phyloP scores from a whole-genome alignment of 495 filamentous ascomycete species.

The Hypoxylon fuscum region DNA sequence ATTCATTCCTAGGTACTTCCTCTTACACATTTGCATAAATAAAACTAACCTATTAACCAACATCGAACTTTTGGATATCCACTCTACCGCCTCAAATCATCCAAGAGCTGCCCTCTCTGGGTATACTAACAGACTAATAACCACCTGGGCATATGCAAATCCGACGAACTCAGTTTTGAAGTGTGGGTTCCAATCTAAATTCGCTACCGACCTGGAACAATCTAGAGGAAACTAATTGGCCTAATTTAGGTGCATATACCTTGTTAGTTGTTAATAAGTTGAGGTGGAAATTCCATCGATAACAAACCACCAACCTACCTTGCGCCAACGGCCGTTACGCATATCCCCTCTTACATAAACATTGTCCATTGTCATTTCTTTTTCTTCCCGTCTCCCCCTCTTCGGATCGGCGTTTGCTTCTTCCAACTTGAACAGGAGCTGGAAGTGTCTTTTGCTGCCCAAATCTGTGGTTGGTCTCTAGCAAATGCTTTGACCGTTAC shows the following conservation, averaged over 20 bases:
- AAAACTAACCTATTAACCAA: too few species aligned
- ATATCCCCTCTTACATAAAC: neutral
- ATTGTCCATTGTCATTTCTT: slow-evolving; percentile 5
- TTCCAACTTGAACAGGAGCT: slow-evolving; percentile 5
- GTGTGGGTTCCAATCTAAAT: too few species aligned
- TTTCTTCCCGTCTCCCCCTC: slow-evolving; percentile 3
- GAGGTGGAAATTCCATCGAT: too few species aligned
- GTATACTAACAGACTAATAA: too few species aligned
- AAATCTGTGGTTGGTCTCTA: slow-evolving; percentile 22
- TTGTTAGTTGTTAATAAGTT: slow-evolving; percentile 22
- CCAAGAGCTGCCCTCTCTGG: slow-evolving; percentile 12
- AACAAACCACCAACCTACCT: neutral
- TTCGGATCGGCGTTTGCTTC: slow-evolving; percentile 22
- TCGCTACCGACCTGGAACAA: neutral
- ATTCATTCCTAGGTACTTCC: too few species aligned
- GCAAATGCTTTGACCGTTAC: slow-evolving; percentile 21
- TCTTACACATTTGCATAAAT: too few species aligned
- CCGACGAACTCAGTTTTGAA: too few species aligned
- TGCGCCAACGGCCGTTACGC: slow-evolving; percentile 1
- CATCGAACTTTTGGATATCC: too few species aligned
- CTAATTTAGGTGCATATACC: slow-evolving; percentile 17
- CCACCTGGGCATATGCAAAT: too few species aligned
- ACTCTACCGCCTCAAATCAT: slow-evolving; percentile 4
- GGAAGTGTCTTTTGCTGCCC: slow-evolving; percentile 16
- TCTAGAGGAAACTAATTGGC: slow-evolving; percentile 23